phyloP scores from a whole-genome alignment of 495 filamentous ascomycete species.

The Daldinia childiae region DNA sequence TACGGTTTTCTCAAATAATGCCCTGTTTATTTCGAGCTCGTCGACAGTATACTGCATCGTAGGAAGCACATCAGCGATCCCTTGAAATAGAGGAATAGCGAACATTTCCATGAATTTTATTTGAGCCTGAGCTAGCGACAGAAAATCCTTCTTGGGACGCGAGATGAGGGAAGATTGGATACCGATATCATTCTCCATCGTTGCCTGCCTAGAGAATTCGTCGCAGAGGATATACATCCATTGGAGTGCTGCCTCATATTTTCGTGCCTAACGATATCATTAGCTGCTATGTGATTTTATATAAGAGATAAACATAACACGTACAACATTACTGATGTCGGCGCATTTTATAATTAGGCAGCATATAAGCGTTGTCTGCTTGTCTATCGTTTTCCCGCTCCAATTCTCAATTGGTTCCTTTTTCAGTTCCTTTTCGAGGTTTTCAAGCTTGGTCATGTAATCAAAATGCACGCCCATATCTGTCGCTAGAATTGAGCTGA shows the following conservation, averaged over 20 bases:
- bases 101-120: constrained; percentile 97
- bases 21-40: constrained; percentile 79
- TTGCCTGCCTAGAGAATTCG: constrained; percentile 90
- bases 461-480: constrained; percentile 98
- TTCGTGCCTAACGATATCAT: constrained; percentile 70
- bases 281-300: constrained; percentile 38
- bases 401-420: constrained; percentile 73
- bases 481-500: constrained; percentile 93
- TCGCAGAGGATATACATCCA: constrained; percentile 94
- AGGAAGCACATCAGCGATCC: constrained; percentile 83
- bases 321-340: constrained; percentile 97
- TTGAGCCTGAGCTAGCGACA: constrained; percentile 87
- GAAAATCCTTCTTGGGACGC: constrained; percentile 81
- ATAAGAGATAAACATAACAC: constrained; percentile 39
- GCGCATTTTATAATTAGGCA: constrained; percentile 96
- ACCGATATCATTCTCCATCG: constrained; percentile 87
- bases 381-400: constrained; percentile 72
- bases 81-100: constrained; percentile 88
- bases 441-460: constrained; percentile 86
- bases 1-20: constrained; percentile 74
- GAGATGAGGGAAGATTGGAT: constrained; percentile 89
- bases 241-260: constrained; percentile 78
- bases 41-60: constrained; percentile 82
- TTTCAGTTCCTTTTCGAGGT: constrained; percentile 77
- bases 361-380: constrained; percentile 81